phyloP scores from a whole-genome alignment of 345 rosid species.

The Murraya paniculata region DNA sequence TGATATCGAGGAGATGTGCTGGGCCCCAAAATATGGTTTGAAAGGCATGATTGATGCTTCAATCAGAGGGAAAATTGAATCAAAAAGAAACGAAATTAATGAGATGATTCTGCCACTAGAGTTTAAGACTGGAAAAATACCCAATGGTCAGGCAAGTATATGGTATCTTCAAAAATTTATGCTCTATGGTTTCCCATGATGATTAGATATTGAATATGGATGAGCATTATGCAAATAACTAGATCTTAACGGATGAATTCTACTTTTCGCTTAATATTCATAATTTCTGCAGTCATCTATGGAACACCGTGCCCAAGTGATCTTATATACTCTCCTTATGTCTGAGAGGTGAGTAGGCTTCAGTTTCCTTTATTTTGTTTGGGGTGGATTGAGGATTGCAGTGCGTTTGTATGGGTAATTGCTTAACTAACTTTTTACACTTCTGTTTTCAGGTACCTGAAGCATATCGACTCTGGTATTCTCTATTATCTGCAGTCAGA shows the following conservation, averaged over 20 bases:
- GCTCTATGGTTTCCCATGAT: conserved; percentile 1
- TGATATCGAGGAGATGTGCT: conserved; percentile 97
- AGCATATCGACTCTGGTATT: conserved; percentile 80
- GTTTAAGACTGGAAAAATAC: conserved; percentile 88
- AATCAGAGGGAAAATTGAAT: conserved; percentile 58
- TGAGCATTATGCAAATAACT: conserved; percentile 8
- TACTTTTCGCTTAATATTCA: conserved; percentile 7
- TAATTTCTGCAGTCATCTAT: conserved; percentile 62
- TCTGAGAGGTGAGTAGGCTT: conserved; percentile 71
- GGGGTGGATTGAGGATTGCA: not conserved
- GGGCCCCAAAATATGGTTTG: conserved; percentile 97
- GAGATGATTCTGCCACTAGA: conserved; percentile 86
- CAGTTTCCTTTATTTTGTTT: conserved; percentile 7
- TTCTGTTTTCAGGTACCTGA: conserved; percentile 54
- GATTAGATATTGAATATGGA: conserved; percentile 12
- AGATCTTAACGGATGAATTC: conserved; percentile 12
- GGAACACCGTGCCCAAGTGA: conserved; percentile 96
- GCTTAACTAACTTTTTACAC: conserved; percentile 1
- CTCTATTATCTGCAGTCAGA: conserved; percentile 85
- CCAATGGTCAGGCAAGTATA: conserved; percentile 72
- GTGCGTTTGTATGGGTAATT: not conserved
- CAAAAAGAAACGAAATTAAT: conserved; percentile 36
- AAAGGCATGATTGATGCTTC: conserved; percentile 98
- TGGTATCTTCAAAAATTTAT: conserved; percentile 8
- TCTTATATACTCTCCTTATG: conserved; percentile 95